Percentiles rank a stretch among this genome's conserved stretches.
phyloP scores from a whole-genome alignment of 129 eudicot genomes.

The Scalesia atractyloides region DNA sequence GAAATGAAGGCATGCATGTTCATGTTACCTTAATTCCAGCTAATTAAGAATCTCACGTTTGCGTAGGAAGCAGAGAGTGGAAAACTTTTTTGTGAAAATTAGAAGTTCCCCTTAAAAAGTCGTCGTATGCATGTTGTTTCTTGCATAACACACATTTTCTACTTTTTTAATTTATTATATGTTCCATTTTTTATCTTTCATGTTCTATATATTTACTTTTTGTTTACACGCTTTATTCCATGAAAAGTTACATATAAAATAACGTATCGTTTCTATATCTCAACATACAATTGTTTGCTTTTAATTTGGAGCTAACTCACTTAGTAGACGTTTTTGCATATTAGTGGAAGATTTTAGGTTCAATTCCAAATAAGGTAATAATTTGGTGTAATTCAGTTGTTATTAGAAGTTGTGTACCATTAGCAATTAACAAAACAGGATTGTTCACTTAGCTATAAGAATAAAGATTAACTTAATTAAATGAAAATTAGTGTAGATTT shows the following conservation, averaged over 20 bases:
- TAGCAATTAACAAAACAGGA: no score
- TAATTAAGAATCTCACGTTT: background rate
- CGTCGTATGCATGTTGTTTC: conserved; percentile 22
- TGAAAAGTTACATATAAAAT: background rate
- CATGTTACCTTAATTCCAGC: conserved; percentile 4
- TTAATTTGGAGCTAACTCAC: no score
- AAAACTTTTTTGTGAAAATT: conserved; percentile 13
- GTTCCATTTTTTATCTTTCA: background rate
- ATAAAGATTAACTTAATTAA: no score
- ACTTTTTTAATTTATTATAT: background rate
- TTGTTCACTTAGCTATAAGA: no score
- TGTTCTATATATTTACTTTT: background rate
- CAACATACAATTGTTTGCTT: background rate
- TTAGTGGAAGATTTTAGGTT: no score
- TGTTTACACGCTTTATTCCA: background rate
- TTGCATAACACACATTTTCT: conserved; percentile 13
- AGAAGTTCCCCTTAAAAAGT: background rate
- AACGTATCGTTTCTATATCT: background rate
- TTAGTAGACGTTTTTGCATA: no score
- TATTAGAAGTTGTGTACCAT: no score
- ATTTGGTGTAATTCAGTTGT: no score
- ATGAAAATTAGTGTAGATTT: no score
- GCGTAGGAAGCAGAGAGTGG: conserved; percentile 5
- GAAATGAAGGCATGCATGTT: background rate
- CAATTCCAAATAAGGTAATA: no score